A percentile compares a stretch with the other conserved stretches of the same genome.
Conservation (phyloP, 2,329 filamentous ascomycete species). For the Pseudogymnoascus sp. region DNA sequence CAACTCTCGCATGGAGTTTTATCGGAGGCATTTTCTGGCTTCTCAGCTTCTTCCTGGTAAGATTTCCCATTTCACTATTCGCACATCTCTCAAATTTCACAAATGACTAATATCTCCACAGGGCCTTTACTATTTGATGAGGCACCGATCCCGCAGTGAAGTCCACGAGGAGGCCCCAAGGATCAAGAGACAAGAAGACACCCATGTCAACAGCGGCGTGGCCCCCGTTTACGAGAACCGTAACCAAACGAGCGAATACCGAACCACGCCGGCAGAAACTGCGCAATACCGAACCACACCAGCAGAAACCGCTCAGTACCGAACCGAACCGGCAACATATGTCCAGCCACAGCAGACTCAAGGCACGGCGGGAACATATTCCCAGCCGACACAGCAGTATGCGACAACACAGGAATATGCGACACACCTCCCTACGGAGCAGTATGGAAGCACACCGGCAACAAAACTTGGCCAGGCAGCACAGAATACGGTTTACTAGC, state of each 20-base stretch:
- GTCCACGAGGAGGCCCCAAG: conserved; percentile 2
- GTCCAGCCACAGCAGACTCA: not conserved
- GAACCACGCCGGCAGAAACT: no score
- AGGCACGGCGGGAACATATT: not conserved
- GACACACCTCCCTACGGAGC: not conserved
- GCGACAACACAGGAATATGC: not conserved
- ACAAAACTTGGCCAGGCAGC: not conserved
- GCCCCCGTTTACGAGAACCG: conserved; percentile 1
- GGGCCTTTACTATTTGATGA: not conserved
- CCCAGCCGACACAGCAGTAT: not conserved
- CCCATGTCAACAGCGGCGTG: not conserved
- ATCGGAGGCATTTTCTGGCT: conserved; percentile 11
- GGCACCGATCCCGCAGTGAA: not conserved
- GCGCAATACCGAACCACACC: not conserved
- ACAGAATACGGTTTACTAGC: not conserved
- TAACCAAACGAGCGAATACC: no score
- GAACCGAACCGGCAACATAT: not conserved
- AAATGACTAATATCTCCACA: not conserved
- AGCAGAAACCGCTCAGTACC: not conserved
- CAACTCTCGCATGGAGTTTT: conserved; percentile 4
- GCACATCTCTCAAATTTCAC: not conserved
- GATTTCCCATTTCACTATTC: not conserved
- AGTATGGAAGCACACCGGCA: not conserved
- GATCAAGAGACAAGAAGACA: not conserved
- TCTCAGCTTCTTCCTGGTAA: conserved; percentile 9